Evolutionary conservation across 257 asterid genomes (phyloP), one percentile per base, ranked within the genome.

Genomic region (Solanum etuberosum): DNA sequence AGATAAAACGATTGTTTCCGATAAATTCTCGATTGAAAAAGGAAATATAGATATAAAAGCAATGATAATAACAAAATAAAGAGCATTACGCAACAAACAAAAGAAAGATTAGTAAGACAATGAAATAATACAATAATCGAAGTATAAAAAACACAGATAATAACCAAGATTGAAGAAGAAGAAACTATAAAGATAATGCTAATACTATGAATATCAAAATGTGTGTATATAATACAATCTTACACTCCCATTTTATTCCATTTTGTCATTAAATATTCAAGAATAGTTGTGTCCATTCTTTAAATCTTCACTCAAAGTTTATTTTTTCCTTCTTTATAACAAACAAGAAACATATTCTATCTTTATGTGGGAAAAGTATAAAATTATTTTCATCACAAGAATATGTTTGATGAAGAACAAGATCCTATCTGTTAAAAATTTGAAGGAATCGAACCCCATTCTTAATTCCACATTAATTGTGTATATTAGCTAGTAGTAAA

Each of bases 381-480:
- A n/a, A 61, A n/a, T 15, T 1, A 16, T 7, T 43, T 73, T 73
- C 48, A 72, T 34, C 86, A 86, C 38, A 32, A 89, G 80, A 85
- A 87, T 84, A 87, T 81, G 40, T 15, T 73, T 78, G 35, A 70
- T 77, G 57, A 67, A 85, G 91, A 91, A 90, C 90, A 90, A 14
- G 93, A 91, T 92, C 81, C 90, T 85, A 86, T 40, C 89, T 88
- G 88, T 87, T 87, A 83, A 81, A 85, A 48, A 72, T 83, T 84
- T 78, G 84, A 93, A 90, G 82, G 94, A 91, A 92, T 89, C 88
- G 78, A 82, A 88, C 27, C 84, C 84, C 76, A 34, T 88, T 67
- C 37, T 86, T 82, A 71, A 73, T 21, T 73, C 51, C 84, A 34
- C 83, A 38, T 9, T 27, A 5, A 46, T 38, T 86, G 72, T 86